Evolutionary conservation across 345 rosid genomes (phyloP).

Genomic region (Populus euphratica): DNA sequence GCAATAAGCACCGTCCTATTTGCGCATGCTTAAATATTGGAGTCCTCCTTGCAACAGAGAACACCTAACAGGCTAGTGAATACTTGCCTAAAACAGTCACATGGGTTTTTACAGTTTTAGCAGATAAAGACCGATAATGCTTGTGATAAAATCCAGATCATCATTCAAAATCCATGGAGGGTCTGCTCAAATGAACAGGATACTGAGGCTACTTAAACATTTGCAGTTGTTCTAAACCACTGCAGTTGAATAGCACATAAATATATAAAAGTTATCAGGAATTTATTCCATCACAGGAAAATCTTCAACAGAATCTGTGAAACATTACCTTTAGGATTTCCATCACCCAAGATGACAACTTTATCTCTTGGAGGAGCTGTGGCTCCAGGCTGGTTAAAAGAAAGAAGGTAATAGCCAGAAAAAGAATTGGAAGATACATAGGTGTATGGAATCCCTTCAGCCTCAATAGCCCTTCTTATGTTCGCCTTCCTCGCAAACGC

Average conservation of each 20-base stretch:
- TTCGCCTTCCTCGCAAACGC: conserved; percentile 38
- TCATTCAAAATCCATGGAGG: background rate
- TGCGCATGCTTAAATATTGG: too few species aligned
- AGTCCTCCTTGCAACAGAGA: too few species aligned
- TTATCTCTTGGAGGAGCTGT: conserved; percentile 62
- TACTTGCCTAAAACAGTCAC: background rate
- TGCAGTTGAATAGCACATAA: too few species aligned
- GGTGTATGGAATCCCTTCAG: conserved; percentile 54
- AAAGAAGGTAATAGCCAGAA: conserved; percentile 47
- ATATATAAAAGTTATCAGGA: background rate
- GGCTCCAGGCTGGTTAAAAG: conserved; percentile 45
- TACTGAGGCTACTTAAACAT: background rate
- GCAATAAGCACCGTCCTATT: too few species aligned
- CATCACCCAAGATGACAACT: conserved; percentile 51
- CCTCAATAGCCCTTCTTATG: conserved; percentile 55
- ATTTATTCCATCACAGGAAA: background rate
- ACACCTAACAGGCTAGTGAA: too few species aligned
- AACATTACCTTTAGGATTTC: conserved; percentile 46
- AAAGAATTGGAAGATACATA: conserved; percentile 44
- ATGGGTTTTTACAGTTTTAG: background rate
- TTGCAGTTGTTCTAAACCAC: too few species aligned
- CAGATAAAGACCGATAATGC: background rate
- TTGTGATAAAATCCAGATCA: too few species aligned
- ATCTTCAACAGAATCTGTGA: background rate
- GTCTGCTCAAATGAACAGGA: background rate